phyloP scores from a whole-genome alignment of 1,284 basidiomycete genomes.

The Naganishia cerealis region DNA sequence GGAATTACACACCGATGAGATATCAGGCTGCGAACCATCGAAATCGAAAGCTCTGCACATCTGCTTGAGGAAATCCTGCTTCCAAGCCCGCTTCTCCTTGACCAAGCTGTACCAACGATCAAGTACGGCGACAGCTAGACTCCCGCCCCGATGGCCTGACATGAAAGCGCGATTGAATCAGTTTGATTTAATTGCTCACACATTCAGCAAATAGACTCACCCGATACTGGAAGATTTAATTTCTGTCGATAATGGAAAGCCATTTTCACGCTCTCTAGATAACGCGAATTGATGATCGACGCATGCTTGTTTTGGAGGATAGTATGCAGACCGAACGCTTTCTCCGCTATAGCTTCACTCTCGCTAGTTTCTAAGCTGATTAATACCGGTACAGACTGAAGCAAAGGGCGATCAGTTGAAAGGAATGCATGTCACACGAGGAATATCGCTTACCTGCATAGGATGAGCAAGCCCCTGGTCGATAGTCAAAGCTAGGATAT shows the following conservation, averaged over 20 bases:
- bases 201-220: slow-evolving; percentile 29
- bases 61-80: slow-evolving; percentile 82
- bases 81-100: slow-evolving; percentile 77
- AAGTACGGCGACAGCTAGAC: slow-evolving; percentile 68
- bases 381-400: slow-evolving; percentile 83
- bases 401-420: slow-evolving; percentile 16
- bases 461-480: slow-evolving; percentile 95
- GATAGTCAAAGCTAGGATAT: slow-evolving; percentile 86
- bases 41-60: slow-evolving; percentile 78
- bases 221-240: slow-evolving; percentile 38
- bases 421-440: background rate
- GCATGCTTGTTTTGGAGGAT: slow-evolving; percentile 85
- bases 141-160: slow-evolving; percentile 65
- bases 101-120: slow-evolving; percentile 88
- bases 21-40: slow-evolving; percentile 50
- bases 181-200: too few relatives aligned
- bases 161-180: background rate
- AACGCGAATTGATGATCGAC: slow-evolving; percentile 73
- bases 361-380: slow-evolving; percentile 87
- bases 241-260: slow-evolving; percentile 58
- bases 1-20: slow-evolving; percentile 45
- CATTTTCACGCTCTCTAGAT: slow-evolving; percentile 53
- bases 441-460: slow-evolving; percentile 63
- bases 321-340: slow-evolving; percentile 77
- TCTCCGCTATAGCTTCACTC: slow-evolving; percentile 62